Base-by-base conservation (phyloP, 129 eudicot genomes). In the Chrysanthemum seticuspe region DNA sequence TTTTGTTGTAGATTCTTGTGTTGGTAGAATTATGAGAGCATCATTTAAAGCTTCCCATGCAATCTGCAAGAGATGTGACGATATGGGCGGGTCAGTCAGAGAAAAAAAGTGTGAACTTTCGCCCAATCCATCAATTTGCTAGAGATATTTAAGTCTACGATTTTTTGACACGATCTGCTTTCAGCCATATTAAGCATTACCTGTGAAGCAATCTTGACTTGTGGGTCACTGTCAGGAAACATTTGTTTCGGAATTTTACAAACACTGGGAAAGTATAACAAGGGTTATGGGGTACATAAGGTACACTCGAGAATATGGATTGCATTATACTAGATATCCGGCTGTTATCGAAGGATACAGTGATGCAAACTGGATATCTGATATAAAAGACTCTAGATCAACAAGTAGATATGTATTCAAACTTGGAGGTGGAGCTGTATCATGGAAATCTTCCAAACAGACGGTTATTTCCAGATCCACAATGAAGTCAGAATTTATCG, bases 11-110 rank as follows among this genome's bases (percentile, higher is more conserved):
- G 76, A 64, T 70, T 61, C 71, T 69, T 68, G 80, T 15, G 51
- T 34, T 52, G 78, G 87, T 52, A 79, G 86, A 57, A 65, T 70
- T 66, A 89, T 73, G 52, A 93, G 79, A 58, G 95, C 92, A 81
- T 93, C 96, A 70, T 87, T 85, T 13, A 89, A 71, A 74, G 88
- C 86, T 87, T 93, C 95, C 98, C 98, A 93, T 1, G 98, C 87
- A 68, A 84, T 83, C 98, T 89, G 82, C 75, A 82, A 76, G 48
- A 61, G 15, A 29, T 15, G 67, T 62, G 47, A n/a, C 67, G 5
- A 62, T 2, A 62, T 29, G 1, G 18, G 34, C 47, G 10, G 44
- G 36, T 61, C 5, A n/a, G 65, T 61, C 25, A 61, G 40, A 60
- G 45, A 62, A 23, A 6, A 62, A 13, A 19, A 61, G 9, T 13